Base-by-base conservation (phyloP, 2,329 filamentous ascomycete genomes). In the Colletotrichum tamarilloi region DNA sequence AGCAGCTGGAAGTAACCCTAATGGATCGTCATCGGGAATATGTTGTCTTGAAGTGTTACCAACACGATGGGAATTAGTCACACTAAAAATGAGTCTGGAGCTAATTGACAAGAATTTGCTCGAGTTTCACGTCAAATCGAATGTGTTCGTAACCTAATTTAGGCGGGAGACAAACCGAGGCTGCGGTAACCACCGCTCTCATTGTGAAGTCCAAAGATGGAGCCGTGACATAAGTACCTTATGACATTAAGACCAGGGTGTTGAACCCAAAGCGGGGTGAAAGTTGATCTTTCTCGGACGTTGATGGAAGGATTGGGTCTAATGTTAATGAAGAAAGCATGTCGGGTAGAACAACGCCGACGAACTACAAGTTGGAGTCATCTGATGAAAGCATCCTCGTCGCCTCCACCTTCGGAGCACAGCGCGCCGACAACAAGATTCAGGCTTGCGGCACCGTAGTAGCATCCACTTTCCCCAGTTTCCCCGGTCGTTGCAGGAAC, bases 401-500 rank as follows among this genome's bases (percentile, higher is more conserved):
- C 28, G 32, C 38, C 65, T 32, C 66, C 66, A 62, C 26, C 26
- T 28, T 68, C 66, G 57, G 66, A 68, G 56, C 46, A 68, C 30
- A 26, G 42, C 52, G 19, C 7, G n/a, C 57, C 56, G 66, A 68
- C 19, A 6, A 22, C 52, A 42, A 62, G 28, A 24, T 55, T 35
- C 32, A 52, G 12, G 57, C 42, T 8, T 46, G 57, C 42, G 28
- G 46, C 30, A 60, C 28, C 28, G 46, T 30, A 26, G 14, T n/a
- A 24, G 19, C 66, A 19, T 55, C 46, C 57, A 53, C 66, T 68
- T 58, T 68, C 66, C 42, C 57, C 66, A 55, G 57, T 55, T 68
- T 68, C 66, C 57, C 46, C 53, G 22, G 46, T n/a, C 28, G 30
- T 42, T 22, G 5, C 24, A 24, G 22, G 46, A 22, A 19, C 38